A percentile compares a stretch with the other conserved stretches of the same genome.
phyloP scores from a whole-genome alignment of 2,329 filamentous ascomycete genomes.

The Exophiala bonariae region DNA sequence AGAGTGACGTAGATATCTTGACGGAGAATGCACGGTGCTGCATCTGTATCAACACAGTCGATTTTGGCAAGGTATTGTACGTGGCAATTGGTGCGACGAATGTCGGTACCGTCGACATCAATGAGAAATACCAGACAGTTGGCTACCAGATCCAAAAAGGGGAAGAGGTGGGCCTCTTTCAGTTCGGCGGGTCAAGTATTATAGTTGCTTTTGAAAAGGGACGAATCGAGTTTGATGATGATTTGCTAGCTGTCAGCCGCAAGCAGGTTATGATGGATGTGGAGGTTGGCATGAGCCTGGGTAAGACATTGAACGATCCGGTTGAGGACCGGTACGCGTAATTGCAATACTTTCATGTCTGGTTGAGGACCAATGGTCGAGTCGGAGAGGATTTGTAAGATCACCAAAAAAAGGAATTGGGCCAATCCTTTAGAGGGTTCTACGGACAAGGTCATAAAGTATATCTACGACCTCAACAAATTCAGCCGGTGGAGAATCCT shows the following conservation, averaged over 20 bases:
- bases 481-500: no score
- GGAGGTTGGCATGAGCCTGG: slow-evolving; percentile 42
- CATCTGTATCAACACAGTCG: slow-evolving; percentile 85
- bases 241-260: slow-evolving; percentile 65
- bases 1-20: slow-evolving; percentile 91
- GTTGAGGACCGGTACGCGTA: no score
- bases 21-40: slow-evolving; percentile 89
- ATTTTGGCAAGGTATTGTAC: slow-evolving; percentile 90
- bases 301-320: slow-evolving; percentile 9
- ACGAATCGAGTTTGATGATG: slow-evolving; percentile 81
- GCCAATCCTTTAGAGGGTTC: no score
- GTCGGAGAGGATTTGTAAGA: no score
- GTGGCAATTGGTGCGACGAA: slow-evolving; percentile 98
- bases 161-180: slow-evolving; percentile 96
- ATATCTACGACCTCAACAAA: no score
- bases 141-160: slow-evolving; percentile 79
- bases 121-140: slow-evolving; percentile 79
- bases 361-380: no score
- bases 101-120: slow-evolving; percentile 97
- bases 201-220: slow-evolving; percentile 87
- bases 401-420: no score
- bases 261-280: slow-evolving; percentile 38
- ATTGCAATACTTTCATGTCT: no score
- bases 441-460: no score
- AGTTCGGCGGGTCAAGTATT: slow-evolving; percentile 93